Conservation (phyloP, 2,329 filamentous ascomycete genomes). For the Beauveria sp. region DNA sequence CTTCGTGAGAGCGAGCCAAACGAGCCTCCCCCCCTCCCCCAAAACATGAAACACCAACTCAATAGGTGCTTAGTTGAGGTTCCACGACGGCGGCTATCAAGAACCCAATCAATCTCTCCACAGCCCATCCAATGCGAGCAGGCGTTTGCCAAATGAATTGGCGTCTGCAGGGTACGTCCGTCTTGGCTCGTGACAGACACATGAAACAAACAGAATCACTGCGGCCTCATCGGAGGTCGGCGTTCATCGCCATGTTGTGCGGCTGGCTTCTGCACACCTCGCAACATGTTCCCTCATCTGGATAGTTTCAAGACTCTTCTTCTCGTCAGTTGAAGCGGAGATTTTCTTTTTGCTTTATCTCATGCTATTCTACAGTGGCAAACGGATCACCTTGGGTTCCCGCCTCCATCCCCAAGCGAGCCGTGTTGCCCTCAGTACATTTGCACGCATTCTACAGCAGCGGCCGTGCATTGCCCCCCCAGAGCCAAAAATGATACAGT, state of each 20-base stretch:
- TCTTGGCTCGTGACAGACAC: not conserved
- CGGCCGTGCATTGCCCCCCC: not conserved
- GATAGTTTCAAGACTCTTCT: too few species aligned
- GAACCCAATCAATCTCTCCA: too few species aligned
- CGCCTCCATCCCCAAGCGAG: not conserved
- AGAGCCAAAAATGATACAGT: not conserved
- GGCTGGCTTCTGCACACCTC: not conserved
- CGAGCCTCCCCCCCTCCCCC: not conserved
- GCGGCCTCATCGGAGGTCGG: not conserved
- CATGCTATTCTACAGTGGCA: not conserved
- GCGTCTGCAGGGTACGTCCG: not conserved
- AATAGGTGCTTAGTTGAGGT: not conserved
- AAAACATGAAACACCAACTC: not conserved
- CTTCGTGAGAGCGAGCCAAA: not conserved
- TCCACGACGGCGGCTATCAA: not conserved
- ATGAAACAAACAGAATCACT: not conserved
- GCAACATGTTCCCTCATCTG: too few species aligned
- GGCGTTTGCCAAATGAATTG: not conserved
- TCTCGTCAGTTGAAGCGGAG: not conserved
- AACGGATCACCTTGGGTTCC: not conserved
- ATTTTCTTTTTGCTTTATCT: not conserved
- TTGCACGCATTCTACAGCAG: not conserved
- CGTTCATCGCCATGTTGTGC: not conserved
- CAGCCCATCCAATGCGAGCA: too few species aligned
- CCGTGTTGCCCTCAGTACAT: not conserved